phyloP scores from a whole-genome alignment of 108 stramenopile species.

The Stephanodiscus minutulus region DNA sequence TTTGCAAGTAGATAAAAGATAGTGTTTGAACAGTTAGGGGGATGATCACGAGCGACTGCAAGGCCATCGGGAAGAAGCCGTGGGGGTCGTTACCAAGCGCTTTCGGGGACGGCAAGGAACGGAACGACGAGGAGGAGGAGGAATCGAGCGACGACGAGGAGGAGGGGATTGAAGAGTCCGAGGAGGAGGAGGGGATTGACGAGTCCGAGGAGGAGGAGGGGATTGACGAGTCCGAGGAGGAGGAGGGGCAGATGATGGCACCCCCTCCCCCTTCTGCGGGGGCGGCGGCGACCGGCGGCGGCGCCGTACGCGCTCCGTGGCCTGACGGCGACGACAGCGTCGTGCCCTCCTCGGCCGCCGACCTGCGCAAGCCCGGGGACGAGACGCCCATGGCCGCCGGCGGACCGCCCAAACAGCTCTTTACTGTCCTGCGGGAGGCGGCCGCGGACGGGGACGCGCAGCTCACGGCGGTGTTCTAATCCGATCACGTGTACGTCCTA shows the following conservation, averaged over 20 bases:
- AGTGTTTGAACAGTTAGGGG: too few species aligned
- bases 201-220: too few species aligned
- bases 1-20: too few species aligned
- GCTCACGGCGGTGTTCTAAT: conserved; percentile 72
- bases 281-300: conserved; percentile 1
- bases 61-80: conserved; percentile 62
- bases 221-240: too few species aligned
- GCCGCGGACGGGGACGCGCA: conserved; percentile 50
- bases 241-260: conserved; percentile 28
- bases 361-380: conserved; percentile 82
- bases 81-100: conserved; percentile 87
- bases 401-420: conserved; percentile 71
- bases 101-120: conserved; percentile 51
- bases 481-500: conserved; percentile 74
- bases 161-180: too few species aligned
- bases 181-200: too few species aligned
- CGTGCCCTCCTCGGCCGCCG: conserved; percentile 63
- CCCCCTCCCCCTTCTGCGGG: conserved; percentile 13
- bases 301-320: conserved; percentile 25
- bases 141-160: too few species aligned
- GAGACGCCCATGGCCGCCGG: conserved; percentile 84
- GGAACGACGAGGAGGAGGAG: too few species aligned
- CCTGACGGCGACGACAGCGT: conserved; percentile 68
- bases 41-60: conserved; percentile 77
- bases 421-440: conserved; percentile 73